Evolutionary conservation across 148 eudicot genomes (phyloP).

Genomic region (Cornus kousa): DNA sequence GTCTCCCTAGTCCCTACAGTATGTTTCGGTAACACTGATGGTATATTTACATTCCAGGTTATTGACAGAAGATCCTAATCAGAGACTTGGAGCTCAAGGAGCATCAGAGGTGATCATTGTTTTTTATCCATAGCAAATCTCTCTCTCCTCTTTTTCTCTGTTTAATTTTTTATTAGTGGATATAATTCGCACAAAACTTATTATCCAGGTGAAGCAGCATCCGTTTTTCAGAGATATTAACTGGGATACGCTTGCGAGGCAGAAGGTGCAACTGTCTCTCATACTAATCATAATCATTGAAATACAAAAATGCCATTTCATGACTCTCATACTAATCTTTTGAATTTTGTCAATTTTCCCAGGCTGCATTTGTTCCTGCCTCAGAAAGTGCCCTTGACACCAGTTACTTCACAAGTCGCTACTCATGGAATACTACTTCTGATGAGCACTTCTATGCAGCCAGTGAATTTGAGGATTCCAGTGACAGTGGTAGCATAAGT

Average conservation of each 20-base stretch:
- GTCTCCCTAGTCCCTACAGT: too few species aligned
- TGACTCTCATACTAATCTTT: neutral
- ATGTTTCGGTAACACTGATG: neutral
- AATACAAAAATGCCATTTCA: neutral
- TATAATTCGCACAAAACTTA: constrained; percentile 6
- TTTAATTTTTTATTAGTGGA: neutral
- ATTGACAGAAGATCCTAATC: constrained; percentile 87
- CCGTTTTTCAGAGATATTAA: constrained; percentile 91
- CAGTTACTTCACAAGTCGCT: constrained; percentile 91
- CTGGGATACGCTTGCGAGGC: constrained; percentile 99
- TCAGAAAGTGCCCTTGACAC: constrained; percentile 91
- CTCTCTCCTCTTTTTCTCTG: too few species aligned
- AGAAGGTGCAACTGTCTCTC: constrained; percentile 54
- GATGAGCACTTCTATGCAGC: constrained; percentile 74
- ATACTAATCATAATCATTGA: neutral
- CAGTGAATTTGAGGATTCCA: constrained; percentile 77
- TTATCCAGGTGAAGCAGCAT: constrained; percentile 85
- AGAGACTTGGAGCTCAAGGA: constrained; percentile 94
- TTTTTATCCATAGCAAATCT: neutral
- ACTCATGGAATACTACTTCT: constrained; percentile 79
- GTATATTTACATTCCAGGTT: constrained; percentile 41
- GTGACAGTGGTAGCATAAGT: constrained; percentile 81
- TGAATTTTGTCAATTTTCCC: constrained; percentile 24
- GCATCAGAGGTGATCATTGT: constrained; percentile 77
- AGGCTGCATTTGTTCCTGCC: constrained; percentile 99